Conservation (phyloP, 495 filamentous ascomycete species). For the Penicillium longicatenatum region DNA sequence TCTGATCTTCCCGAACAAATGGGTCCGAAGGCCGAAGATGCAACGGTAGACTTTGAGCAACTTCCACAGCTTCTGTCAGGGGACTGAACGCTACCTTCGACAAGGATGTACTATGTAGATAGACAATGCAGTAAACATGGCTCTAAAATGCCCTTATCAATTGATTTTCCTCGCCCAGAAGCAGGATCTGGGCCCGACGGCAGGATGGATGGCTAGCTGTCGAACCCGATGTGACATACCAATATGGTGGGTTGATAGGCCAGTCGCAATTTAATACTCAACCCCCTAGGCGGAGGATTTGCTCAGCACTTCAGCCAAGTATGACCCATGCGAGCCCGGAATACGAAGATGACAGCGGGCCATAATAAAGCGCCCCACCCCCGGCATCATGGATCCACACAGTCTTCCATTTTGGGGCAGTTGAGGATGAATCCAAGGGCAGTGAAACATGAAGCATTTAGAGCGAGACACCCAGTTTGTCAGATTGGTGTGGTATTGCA, state of each 20-base stretch:
- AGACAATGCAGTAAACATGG: slow-evolving; percentile 26
- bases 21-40: slow-evolving; percentile 12
- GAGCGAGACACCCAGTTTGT: neutral
- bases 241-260: neutral
- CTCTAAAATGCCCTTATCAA: slow-evolving; percentile 21
- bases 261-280: neutral
- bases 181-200: slow-evolving; percentile 12
- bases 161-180: slow-evolving; percentile 17
- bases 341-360: slow-evolving; percentile 32
- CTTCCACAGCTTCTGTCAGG: slow-evolving; percentile 15
- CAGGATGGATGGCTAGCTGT: slow-evolving; percentile 10
- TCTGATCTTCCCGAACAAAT: slow-evolving; percentile 7
- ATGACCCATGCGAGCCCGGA: slow-evolving; percentile 31
- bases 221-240: neutral
- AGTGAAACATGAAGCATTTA: neutral
- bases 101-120: slow-evolving; percentile 16
- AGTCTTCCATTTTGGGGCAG: slow-evolving; percentile 19
- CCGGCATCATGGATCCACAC: slow-evolving; percentile 14
- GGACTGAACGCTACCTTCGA: slow-evolving; percentile 14
- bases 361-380: slow-evolving; percentile 26
- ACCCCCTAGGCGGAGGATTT: neutral
- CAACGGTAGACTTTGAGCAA: slow-evolving; percentile 15
- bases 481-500: slow-evolving; percentile 7
- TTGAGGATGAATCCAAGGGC: neutral
- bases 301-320: slow-evolving; percentile 26